These are phyloP conservation scores for Capsella rubella DNA, from an alignment of 441 rosid species.

Conservation along the genomic window DNA sequence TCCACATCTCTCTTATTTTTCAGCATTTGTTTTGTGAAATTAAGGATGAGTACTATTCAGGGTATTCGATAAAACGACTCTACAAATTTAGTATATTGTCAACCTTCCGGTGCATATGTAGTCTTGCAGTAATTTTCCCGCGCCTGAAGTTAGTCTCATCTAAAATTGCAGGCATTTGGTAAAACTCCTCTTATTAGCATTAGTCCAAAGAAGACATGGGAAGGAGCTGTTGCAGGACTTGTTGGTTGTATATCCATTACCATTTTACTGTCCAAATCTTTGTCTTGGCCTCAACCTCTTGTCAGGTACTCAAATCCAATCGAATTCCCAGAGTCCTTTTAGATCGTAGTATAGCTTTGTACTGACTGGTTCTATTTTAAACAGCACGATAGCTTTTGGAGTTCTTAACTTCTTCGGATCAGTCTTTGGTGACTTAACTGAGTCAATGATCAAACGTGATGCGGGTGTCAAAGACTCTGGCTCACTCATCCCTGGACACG, in stretches of 20 bases:
- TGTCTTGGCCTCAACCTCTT: conserved; percentile 86
- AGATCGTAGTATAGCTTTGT: background rate
- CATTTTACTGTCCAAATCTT: conserved; percentile 61
- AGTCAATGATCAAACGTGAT: conserved; percentile 97
- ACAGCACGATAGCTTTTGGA: conserved; percentile 85
- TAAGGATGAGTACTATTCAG: background rate
- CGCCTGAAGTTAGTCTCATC: background rate
- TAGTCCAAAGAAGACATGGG: conserved; percentile 99
- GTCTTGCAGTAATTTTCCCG: background rate
- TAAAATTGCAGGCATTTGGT: conserved; percentile 79
- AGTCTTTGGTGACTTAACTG: conserved; percentile 94
- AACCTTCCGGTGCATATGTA: background rate
- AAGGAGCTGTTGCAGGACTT: conserved; percentile 87
- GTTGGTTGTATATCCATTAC: conserved; percentile 86
- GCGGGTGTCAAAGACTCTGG: conserved; percentile 99
- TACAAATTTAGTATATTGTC: background rate
- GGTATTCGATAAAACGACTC: background rate
- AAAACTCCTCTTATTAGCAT: conserved; percentile 80
- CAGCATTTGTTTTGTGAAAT: background rate
- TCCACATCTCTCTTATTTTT: background rate
- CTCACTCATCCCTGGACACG: conserved; percentile 96
- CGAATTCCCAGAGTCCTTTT: background rate
- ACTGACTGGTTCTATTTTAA: background rate
- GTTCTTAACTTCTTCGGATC: conserved; percentile 91
- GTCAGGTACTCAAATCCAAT: conserved; percentile 55